These are phyloP conservation scores for Juglanconis oblonga DNA, from an alignment of 2,329 filamentous ascomycete genomes.

Conservation along the genomic window DNA sequence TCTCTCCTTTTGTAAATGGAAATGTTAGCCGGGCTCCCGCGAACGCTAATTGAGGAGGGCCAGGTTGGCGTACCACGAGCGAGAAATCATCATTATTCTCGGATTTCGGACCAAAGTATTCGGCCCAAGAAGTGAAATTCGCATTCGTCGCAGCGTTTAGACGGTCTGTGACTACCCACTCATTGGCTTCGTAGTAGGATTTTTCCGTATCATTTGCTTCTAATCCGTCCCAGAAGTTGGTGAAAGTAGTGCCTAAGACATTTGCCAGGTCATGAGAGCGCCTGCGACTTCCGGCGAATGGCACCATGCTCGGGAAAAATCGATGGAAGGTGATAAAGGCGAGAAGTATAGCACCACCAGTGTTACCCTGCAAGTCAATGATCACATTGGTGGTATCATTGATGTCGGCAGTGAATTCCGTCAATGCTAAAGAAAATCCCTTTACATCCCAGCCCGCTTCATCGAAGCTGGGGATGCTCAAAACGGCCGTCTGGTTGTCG, in stretches of 20 bases:
- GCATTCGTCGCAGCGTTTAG: not conserved
- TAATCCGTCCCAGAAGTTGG: not conserved
- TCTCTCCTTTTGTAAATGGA: too few species aligned
- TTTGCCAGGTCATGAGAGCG: not conserved
- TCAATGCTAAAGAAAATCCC: not conserved
- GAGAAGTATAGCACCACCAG: not conserved
- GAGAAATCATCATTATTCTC: not conserved
- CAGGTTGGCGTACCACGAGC: not conserved
- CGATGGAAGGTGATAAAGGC: not conserved
- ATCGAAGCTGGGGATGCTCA: constrained; percentile 38
- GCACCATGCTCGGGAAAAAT: not conserved
- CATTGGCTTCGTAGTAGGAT: not conserved
- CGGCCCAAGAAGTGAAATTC: not conserved
- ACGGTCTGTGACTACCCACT: not conserved
- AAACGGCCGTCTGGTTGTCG: constrained; percentile 24
- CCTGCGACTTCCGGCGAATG: not conserved
- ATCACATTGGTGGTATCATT: not conserved
- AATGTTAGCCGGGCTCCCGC: too few species aligned
- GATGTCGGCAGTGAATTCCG: not conserved
- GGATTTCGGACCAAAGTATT: not conserved
- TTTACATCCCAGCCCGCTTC: constrained; percentile 21
- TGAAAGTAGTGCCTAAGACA: not conserved
- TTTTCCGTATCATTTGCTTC: not conserved
- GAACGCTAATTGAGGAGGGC: too few species aligned
- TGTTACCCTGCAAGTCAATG: constrained; percentile 3